phyloP scores from a whole-genome alignment of 129 eudicot species.

The Oenanthe sinensis region DNA sequence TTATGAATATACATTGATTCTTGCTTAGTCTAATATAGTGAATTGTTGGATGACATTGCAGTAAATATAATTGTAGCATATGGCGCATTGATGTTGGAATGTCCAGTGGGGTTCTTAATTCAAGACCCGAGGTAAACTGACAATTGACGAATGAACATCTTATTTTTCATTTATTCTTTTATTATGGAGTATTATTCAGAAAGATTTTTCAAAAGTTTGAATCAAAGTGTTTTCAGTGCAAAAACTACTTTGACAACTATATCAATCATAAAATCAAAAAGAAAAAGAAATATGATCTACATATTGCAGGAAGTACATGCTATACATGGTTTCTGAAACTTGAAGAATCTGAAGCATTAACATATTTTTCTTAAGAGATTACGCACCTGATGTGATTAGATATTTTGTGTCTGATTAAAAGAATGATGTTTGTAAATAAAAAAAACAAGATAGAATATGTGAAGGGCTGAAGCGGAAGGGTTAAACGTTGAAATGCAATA shows the following conservation, averaged over 20 bases:
- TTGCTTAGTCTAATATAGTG: neutral
- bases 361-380: neutral
- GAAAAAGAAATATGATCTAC: neutral
- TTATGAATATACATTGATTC: neutral
- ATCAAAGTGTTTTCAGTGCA: neutral
- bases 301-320: neutral
- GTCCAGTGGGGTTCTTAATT: conserved; percentile 98
- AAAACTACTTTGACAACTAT: neutral
- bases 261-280: neutral
- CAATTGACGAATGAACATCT: neutral
- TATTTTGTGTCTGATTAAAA: neutral
- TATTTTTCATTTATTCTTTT: neutral
- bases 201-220: neutral
- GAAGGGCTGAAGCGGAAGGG: neutral
- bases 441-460: neutral
- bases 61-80: conserved; percentile 75
- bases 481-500: neutral
- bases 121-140: conserved; percentile 83
- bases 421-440: neutral
- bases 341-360: neutral
- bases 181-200: neutral
- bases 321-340: neutral
- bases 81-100: conserved; percentile 98
- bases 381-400: neutral
- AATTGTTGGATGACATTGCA: conserved; percentile 27